These are phyloP conservation scores for Nakataea oryzae DNA, from an alignment of 2,329 filamentous ascomycete species.

Conservation along the genomic window DNA sequence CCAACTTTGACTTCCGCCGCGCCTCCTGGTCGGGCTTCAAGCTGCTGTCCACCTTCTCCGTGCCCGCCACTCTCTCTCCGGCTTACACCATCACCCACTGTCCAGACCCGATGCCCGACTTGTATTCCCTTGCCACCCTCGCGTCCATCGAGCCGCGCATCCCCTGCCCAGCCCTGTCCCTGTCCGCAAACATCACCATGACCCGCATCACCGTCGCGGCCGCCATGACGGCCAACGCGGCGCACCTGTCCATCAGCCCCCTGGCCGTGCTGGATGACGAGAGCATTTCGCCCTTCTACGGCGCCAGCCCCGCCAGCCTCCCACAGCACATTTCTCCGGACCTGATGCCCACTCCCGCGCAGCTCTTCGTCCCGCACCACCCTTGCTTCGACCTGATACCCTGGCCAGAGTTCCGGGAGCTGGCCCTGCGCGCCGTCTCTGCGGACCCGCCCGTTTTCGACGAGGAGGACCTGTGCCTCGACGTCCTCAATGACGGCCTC, in stretches of 20 bases:
- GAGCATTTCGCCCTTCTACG: conserved; percentile 3
- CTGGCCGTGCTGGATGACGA: conserved; percentile 1
- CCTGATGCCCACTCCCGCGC: conserved; percentile 4
- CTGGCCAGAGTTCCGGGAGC: conserved; percentile 5
- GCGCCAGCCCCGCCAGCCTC: not conserved
- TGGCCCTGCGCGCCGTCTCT: conserved; percentile 1
- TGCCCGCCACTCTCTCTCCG: not conserved
- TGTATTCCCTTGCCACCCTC: too few relatives aligned
- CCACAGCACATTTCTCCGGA: not conserved
- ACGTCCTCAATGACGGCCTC: conserved; percentile 5
- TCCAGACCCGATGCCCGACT: not conserved
- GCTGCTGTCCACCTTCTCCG: conserved; percentile 1
- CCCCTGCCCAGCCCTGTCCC: not conserved
- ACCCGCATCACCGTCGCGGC: conserved; percentile 3
- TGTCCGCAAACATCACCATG: not conserved
- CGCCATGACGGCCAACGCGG: conserved; percentile 4
- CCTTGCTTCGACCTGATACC: conserved; percentile 5
- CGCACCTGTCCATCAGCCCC: conserved; percentile 1
- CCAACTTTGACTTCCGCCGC: not conserved
- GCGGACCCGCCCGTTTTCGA: conserved; percentile 3
- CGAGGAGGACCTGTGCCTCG: conserved; percentile 6
- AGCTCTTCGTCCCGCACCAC: conserved; percentile 3
- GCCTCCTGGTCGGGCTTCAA: conserved; percentile 1
- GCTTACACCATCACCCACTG: not conserved
- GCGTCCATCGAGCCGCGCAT: not conserved